Conservation (phyloP, 768 basidiomycete genomes). For the Boletus rufocinnamomeus region DNA sequence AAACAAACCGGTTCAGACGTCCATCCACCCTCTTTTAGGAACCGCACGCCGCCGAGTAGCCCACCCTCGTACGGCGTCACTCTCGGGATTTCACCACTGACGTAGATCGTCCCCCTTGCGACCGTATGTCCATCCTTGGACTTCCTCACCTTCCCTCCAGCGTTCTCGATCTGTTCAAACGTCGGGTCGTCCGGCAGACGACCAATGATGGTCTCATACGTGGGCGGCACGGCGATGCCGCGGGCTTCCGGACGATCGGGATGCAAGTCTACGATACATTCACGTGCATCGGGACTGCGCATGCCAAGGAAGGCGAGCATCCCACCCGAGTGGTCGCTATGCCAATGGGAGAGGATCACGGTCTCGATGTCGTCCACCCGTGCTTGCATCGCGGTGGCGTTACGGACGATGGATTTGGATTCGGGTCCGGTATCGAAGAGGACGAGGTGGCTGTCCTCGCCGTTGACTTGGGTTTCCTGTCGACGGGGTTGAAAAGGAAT, state of each 20-base stretch:
- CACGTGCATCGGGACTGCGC: slow-evolving; percentile 33
- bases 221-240: slow-evolving; percentile 70
- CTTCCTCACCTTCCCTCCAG: slow-evolving; percentile 57
- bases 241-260: slow-evolving; percentile 72
- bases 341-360: slow-evolving; percentile 80
- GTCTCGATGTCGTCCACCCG: slow-evolving; percentile 56
- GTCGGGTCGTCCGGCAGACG: slow-evolving; percentile 71
- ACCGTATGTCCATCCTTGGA: slow-evolving; percentile 64
- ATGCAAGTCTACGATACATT: slow-evolving; percentile 70
- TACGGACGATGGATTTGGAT: slow-evolving; percentile 70
- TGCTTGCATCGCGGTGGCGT: slow-evolving; percentile 59
- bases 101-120: slow-evolving; percentile 62
- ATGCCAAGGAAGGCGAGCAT: slow-evolving; percentile 63
- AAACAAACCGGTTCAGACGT: slow-evolving; percentile 52
- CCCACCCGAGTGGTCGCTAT: slow-evolving; percentile 74
- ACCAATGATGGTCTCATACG: slow-evolving; percentile 55
- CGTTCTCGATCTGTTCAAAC: slow-evolving; percentile 59
- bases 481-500: background rate
- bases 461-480: slow-evolving; percentile 60
- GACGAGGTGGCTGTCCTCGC: slow-evolving; percentile 48
- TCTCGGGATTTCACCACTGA: slow-evolving; percentile 81
- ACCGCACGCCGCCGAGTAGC: slow-evolving; percentile 65
- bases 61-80: slow-evolving; percentile 69
- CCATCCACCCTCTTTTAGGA: slow-evolving; percentile 49
- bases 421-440: slow-evolving; percentile 89